A percentile compares a stretch with the other conserved stretches of the same genome.
Conservation (phyloP, 441 rosid species). For the Iberis amara region DNA sequence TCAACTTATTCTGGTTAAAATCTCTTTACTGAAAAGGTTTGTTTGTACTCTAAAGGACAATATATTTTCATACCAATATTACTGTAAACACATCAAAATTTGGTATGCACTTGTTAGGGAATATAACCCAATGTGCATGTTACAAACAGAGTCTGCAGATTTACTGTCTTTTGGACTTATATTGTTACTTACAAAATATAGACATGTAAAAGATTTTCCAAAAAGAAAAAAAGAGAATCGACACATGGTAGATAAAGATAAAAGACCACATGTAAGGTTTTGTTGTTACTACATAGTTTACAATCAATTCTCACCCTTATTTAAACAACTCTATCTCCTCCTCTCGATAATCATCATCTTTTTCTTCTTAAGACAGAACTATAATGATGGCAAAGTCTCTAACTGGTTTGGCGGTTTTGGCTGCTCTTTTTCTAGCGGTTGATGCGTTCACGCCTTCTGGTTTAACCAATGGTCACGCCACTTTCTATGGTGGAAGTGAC, state of each 20-base stretch:
- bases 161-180: constrained; percentile 23
- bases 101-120: constrained; percentile 7
- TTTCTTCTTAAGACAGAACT: neutral
- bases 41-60: neutral
- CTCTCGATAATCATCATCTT: constrained; percentile 23
- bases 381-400: constrained; percentile 41
- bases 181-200: constrained; percentile 23
- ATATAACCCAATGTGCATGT: constrained; percentile 16
- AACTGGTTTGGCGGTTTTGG: constrained; percentile 33
- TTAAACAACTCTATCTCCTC: constrained; percentile 35
- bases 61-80: neutral
- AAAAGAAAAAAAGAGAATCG: constrained; percentile 11
- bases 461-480: constrained; percentile 77
- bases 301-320: constrained; percentile 35
- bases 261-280: constrained; percentile 47
- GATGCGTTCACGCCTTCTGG: constrained; percentile 52
- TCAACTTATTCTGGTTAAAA: too few species aligned
- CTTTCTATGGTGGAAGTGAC: constrained; percentile 89
- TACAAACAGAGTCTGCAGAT: constrained; percentile 23
- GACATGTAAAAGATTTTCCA: constrained; percentile 18
- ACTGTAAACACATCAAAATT: neutral
- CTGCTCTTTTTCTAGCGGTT: constrained; percentile 31
- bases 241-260: constrained; percentile 27
- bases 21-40: too few species aligned
- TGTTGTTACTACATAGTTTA: constrained; percentile 27